Evolutionary conservation across 2,329 filamentous ascomycete genomes (phyloP), one percentile per base, ranked within the genome.

Genomic region (Curvularia lunata): DNA sequence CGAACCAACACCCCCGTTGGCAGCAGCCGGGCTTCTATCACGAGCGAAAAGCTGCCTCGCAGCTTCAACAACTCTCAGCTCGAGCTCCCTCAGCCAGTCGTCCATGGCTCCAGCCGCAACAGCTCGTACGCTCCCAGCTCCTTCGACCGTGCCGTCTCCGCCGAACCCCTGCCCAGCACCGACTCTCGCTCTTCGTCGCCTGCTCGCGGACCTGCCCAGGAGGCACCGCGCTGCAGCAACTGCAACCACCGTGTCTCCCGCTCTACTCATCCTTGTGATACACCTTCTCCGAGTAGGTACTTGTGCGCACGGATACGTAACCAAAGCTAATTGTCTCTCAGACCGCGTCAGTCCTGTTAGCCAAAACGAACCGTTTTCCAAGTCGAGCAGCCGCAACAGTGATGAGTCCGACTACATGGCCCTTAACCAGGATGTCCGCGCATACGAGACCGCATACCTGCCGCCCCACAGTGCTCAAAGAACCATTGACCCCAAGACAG

Each of bases 1-100:
- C 70, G 74, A 55, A 72, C 67, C 47, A 82, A 81, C 65, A 82
- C 80, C 8, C 75, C 75, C 4, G 72, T 72, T 28, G 69, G 66
- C 54, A 77, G 75, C 64, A 75, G 75, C 48, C 69, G 71, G 23
- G 72, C 71, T 9, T 76, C 75, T 13, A 66, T 75, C 28, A 42
- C 65, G 27, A 73, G 61, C 53, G 72, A 74, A 46, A 76, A 71
- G 48, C 48, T 69, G 8, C 65, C 67, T 13, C 69, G 62, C 30
- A 72, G 68, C 65, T 59, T 66, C 58, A 72, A 71, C 63, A 71
- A 64, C 59, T 74, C 73, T 1, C 69, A 74, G 42, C 65, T 75
- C 38, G 71, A 75, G 50, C 62, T 75, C 5, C 72, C 74, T 18
- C 69, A 70, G 47, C 62, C 66, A 41, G 69, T 66, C 7, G 51